These are phyloP conservation scores for Puccinia horiana DNA, from an alignment of 1,284 basidiomycete species.

Conservation along the genomic window DNA sequence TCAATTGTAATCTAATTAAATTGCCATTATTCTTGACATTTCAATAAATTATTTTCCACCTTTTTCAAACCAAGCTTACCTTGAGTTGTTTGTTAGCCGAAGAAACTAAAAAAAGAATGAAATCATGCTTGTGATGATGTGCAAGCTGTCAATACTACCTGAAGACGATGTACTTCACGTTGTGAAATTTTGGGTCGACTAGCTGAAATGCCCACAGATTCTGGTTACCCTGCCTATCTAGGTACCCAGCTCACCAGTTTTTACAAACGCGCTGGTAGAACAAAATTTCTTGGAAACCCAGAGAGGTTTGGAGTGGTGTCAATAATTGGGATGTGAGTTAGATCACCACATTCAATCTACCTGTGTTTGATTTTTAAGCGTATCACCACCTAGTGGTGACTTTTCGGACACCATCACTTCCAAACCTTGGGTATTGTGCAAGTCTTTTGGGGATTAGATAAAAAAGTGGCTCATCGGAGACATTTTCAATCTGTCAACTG, in stretches of 20 bases:
- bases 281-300: conserved; percentile 86
- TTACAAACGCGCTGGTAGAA: conserved; percentile 99
- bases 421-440: conserved; percentile 98
- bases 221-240: conserved; percentile 96
- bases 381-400: conserved; percentile 97
- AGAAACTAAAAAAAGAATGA: no score
- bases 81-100: no score
- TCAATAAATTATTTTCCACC: no score
- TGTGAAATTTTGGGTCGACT: conserved; percentile 99
- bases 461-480: conserved; percentile 59
- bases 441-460: conserved; percentile 86
- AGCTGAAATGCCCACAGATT: conserved; percentile 99
- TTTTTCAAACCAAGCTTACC: no score
- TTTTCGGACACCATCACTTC: conserved; percentile 99
- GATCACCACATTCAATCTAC: neutral
- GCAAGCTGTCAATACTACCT: no score
- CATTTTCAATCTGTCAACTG: conserved; percentile 99
- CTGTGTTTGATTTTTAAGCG: conserved; percentile 65
- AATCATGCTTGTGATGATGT: no score
- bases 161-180: no score
- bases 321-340: conserved; percentile 87
- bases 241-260: conserved; percentile 93
- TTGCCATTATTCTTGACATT: no score
- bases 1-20: no score
- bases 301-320: conserved; percentile 87